phyloP scores from a whole-genome alignment of 805 yeast species.

The Pichia manshurica region DNA sequence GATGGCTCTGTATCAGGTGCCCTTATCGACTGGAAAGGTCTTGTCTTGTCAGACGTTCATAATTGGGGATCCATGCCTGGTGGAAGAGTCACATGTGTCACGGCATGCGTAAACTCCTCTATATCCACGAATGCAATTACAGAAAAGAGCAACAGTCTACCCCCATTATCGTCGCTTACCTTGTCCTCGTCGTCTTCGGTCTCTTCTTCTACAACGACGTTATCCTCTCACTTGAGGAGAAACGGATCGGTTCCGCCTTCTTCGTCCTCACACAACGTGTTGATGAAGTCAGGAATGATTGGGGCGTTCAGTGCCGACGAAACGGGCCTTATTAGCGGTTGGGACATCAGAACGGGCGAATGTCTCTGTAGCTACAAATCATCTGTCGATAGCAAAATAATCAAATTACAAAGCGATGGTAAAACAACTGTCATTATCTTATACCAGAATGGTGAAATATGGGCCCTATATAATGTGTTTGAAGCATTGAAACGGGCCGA shows the following conservation, averaged over 20 bases:
- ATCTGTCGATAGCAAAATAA: slow-evolving; percentile 9
- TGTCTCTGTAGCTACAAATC: slow-evolving; percentile 2
- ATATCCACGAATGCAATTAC: neutral
- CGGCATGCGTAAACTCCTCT: slow-evolving; percentile 8
- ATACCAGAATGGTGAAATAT: slow-evolving; percentile 23
- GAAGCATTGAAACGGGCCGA: slow-evolving; percentile 9
- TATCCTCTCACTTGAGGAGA: neutral
- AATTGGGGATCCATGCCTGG: slow-evolving; percentile 10
- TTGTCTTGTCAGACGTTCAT: slow-evolving; percentile 12
- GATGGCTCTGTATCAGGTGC: slow-evolving; percentile 30
- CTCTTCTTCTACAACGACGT: neutral
- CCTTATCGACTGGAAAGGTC: slow-evolving; percentile 19
- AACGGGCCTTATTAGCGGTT: slow-evolving; percentile 25
- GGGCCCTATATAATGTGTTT: slow-evolving; percentile 19
- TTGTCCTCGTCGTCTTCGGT: neutral
- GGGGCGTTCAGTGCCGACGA: slow-evolving; percentile 31
- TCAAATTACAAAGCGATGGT: slow-evolving; percentile 27
- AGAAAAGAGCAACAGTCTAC: neutral
- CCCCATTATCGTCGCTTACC: neutral
- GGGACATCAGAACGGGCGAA: slow-evolving; percentile 28
- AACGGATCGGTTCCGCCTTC: neutral
- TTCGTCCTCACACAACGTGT: slow-evolving; percentile 14
- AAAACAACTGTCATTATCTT: slow-evolving; percentile 23
- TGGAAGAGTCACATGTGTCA: slow-evolving; percentile 10
- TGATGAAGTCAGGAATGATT: slow-evolving; percentile 24